These are phyloP conservation scores for Fusarium brachygibbosum DNA, from an alignment of 2,329 filamentous ascomycete genomes.

Conservation along the genomic window DNA sequence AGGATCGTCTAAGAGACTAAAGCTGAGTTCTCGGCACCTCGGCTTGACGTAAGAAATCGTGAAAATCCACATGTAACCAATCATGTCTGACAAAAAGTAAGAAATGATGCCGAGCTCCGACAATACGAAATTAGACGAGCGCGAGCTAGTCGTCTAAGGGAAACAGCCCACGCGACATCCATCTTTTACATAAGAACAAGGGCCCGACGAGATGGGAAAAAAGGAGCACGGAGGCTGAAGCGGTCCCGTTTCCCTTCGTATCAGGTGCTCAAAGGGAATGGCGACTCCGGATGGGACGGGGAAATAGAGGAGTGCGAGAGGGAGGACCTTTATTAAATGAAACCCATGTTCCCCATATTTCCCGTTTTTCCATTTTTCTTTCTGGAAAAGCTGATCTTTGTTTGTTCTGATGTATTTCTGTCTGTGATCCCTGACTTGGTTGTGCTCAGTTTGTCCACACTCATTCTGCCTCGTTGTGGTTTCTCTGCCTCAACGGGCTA, in stretches of 20 bases:
- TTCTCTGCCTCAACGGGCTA: neutral
- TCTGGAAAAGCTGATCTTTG: constrained; percentile 19
- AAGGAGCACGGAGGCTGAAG: constrained; percentile 6
- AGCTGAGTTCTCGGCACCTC: constrained; percentile 11
- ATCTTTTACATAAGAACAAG: constrained; percentile 23
- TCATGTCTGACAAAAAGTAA: neutral
- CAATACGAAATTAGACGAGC: constrained; percentile 27
- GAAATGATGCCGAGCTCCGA: constrained; percentile 27
- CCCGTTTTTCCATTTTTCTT: neutral
- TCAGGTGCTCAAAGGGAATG: neutral
- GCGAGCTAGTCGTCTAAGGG: constrained; percentile 11
- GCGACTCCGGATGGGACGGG: constrained; percentile 7
- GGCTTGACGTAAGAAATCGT: constrained; percentile 13
- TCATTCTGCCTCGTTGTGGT: neutral
- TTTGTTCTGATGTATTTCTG: constrained; percentile 1
- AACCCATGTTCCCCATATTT: constrained; percentile 6
- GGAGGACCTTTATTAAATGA: constrained; percentile 11
- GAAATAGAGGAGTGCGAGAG: no score
- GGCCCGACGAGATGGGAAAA: neutral
- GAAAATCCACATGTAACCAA: constrained; percentile 6
- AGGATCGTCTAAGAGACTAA: neutral
- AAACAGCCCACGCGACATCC: constrained; percentile 23
- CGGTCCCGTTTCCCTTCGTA: neutral
- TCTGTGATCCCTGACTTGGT: constrained; percentile 4
- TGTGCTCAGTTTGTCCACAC: neutral